Percentiles rank a stretch among this genome's conserved stretches.
Evolutionary conservation across 2,329 filamentous ascomycete genomes (phyloP).

Genomic region (Xenosphaeropsis pyriputrescens): DNA sequence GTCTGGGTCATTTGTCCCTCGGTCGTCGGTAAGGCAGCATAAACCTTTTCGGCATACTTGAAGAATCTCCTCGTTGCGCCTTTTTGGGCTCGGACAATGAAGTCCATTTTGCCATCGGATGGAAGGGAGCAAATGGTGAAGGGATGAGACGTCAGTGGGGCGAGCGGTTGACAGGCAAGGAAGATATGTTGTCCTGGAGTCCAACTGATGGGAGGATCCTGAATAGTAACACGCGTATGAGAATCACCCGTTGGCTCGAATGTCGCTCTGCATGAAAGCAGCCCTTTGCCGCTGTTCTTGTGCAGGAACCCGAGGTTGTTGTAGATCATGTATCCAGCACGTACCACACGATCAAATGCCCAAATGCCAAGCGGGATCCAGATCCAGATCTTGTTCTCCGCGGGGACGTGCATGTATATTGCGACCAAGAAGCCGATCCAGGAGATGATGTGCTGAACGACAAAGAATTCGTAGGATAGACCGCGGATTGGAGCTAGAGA

Average conservation of each 20-base stretch:
- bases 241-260: constrained; percentile 35
- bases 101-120: constrained; percentile 37
- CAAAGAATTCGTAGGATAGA: constrained; percentile 36
- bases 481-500: constrained; percentile 31
- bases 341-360: constrained; percentile 25
- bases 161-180: constrained; percentile 38
- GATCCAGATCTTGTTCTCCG: constrained; percentile 25
- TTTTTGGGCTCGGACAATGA: constrained; percentile 36
- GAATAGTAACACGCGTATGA: constrained; percentile 39
- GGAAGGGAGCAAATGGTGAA: constrained; percentile 47
- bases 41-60: constrained; percentile 29
- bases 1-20: constrained; percentile 9
- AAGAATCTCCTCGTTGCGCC: constrained; percentile 36
- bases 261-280: constrained; percentile 25
- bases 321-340: constrained; percentile 21
- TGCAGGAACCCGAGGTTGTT: constrained; percentile 26
- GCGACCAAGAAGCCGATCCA: constrained; percentile 30
- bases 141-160: constrained; percentile 46
- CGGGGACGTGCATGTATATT: constrained; percentile 30
- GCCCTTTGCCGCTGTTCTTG: constrained; percentile 7
- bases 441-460: constrained; percentile 35
- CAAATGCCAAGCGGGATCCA: constrained; percentile 31
- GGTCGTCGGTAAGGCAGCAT: constrained; percentile 10
- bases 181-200: constrained; percentile 48
- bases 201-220: constrained; percentile 40